Conservation (phyloP, 2,329 filamentous ascomycete species). For the Fusarium dimerum region DNA sequence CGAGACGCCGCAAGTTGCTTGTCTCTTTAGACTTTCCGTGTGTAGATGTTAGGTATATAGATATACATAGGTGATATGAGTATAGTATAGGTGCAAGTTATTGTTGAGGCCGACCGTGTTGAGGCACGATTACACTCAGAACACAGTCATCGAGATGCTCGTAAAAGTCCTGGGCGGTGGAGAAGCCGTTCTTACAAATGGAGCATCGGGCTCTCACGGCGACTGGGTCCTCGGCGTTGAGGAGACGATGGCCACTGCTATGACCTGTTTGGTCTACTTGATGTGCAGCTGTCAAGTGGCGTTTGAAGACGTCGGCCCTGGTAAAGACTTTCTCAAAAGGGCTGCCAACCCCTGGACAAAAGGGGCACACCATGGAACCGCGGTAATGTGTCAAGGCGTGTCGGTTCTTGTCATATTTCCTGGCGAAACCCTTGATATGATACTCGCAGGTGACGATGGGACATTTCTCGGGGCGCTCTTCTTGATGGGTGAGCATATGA, state of each 20-base stretch:
- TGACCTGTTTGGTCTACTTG: slow-evolving; percentile 92
- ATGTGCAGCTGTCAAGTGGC: slow-evolving; percentile 90
- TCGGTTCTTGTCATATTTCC: slow-evolving; percentile 97
- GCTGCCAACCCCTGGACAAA: slow-evolving; percentile 86
- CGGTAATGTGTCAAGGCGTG: slow-evolving; percentile 98
- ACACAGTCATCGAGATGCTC: slow-evolving; percentile 81
- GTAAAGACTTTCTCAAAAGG: slow-evolving; percentile 95
- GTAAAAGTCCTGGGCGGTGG: slow-evolving; percentile 92
- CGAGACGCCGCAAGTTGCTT: neutral
- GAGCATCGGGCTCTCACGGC: slow-evolving; percentile 79
- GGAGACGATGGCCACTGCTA: slow-evolving; percentile 65
- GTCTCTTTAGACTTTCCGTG: neutral
- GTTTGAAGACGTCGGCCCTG: slow-evolving; percentile 94
- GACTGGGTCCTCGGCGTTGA: slow-evolving; percentile 18
- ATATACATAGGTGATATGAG: neutral
- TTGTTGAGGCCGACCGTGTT: slow-evolving; percentile 13
- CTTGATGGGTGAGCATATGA: slow-evolving; percentile 95
- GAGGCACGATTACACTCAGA: slow-evolving; percentile 58
- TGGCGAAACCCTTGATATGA: slow-evolving; percentile 88
- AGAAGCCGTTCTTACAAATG: slow-evolving; percentile 79
- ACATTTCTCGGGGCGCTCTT: slow-evolving; percentile 92
- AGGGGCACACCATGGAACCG: slow-evolving; percentile 96
- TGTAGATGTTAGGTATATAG: neutral
- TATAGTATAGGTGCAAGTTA: neutral
- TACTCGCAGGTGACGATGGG: slow-evolving; percentile 93